phyloP scores from a whole-genome alignment of 2,329 filamentous ascomycete species.

The Grosmannia serpens region DNA sequence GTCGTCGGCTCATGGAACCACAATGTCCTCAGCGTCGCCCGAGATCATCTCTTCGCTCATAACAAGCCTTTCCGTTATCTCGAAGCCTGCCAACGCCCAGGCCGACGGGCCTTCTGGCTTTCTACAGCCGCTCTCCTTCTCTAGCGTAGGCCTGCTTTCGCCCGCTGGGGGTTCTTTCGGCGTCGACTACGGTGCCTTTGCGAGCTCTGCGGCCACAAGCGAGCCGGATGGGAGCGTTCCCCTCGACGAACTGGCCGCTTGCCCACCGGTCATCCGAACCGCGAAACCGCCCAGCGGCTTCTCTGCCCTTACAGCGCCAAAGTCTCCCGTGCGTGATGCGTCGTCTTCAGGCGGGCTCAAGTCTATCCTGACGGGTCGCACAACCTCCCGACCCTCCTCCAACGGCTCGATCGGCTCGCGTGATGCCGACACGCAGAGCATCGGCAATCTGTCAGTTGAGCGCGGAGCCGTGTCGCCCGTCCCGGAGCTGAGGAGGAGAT shows the following conservation, averaged over 20 bases:
- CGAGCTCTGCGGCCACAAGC: constrained; percentile 37
- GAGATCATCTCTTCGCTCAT: constrained; percentile 61
- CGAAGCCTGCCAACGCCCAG: constrained; percentile 54
- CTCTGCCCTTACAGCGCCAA: constrained; percentile 57
- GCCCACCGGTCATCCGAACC: constrained; percentile 66
- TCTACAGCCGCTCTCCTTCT: constrained; percentile 18
- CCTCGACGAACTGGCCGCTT: constrained; percentile 49
- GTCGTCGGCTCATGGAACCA: constrained; percentile 8
- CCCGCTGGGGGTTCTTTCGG: constrained; percentile 46
- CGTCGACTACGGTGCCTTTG: constrained; percentile 60
- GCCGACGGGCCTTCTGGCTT: constrained; percentile 47
- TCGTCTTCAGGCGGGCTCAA: constrained; percentile 35
- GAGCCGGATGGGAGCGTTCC: constrained; percentile 34
- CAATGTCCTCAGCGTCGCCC: constrained; percentile 25
- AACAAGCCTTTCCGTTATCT: constrained; percentile 58
- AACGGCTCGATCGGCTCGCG: constrained; percentile 42
- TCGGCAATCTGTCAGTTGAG: constrained; percentile 54
- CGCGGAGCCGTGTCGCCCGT: constrained; percentile 34
- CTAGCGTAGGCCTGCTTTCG: constrained; percentile 19
- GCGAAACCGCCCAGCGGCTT: constrained; percentile 70
- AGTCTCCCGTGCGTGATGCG: constrained; percentile 35
- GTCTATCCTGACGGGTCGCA: constrained; percentile 42
- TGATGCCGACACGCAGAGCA: constrained; percentile 48
- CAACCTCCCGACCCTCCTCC: constrained; percentile 47
- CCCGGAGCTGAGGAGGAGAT: constrained; percentile 38